These are phyloP conservation scores for Lolium rigidum DNA, from an alignment of 176 grass and related monocot genomes.

Conservation along the genomic window DNA sequence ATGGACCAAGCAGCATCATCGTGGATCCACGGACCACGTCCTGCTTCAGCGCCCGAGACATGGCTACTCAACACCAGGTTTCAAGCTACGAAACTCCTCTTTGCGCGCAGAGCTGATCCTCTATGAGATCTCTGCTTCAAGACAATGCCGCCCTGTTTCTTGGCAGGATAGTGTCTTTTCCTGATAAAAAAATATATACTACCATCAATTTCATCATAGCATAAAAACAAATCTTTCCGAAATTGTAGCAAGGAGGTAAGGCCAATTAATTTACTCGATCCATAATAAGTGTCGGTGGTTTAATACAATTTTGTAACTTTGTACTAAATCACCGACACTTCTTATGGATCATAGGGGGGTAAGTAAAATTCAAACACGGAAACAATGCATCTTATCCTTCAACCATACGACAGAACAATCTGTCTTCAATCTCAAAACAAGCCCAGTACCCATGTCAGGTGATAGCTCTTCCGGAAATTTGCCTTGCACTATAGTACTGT, in stretches of 20 bases:
- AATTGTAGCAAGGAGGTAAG: neutral
- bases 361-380: neutral
- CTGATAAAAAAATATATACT: conserved; percentile 25
- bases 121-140: conserved; percentile 43
- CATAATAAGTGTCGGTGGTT: too few relatives aligned
- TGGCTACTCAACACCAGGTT: neutral
- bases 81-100: conserved; percentile 44
- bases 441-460: neutral
- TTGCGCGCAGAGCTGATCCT: conserved; percentile 19
- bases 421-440: neutral
- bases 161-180: conserved; percentile 43
- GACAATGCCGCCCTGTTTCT: conserved; percentile 38
- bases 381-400: neutral
- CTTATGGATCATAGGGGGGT: neutral
- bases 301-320: too few relatives aligned
- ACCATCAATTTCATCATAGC: neutral
- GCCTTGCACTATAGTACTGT: neutral
- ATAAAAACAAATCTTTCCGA: neutral
- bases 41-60: neutral
- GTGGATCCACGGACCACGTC: neutral
- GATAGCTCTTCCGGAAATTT: neutral
- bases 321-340: too few relatives aligned
- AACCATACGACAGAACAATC: neutral
- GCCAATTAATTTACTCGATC: neutral
- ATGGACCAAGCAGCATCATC: neutral